Evolutionary conservation across 768 basidiomycete genomes (phyloP).

Genomic region (Leccinellum albellum): DNA sequence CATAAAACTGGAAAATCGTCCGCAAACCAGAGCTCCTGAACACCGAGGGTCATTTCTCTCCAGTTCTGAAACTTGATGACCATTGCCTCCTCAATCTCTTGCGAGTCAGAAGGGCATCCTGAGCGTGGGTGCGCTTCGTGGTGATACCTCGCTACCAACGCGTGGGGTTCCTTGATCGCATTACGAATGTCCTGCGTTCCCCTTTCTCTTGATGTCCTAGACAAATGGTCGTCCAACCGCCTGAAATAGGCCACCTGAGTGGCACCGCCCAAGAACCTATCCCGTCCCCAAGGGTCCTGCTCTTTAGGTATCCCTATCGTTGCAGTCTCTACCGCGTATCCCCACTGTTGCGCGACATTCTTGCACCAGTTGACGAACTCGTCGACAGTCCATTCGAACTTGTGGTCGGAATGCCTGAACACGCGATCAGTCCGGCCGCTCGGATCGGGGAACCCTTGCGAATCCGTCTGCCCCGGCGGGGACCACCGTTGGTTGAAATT

Average conservation of each 20-base stretch:
- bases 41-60: constrained; percentile 44
- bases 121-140: constrained; percentile 51
- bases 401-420: constrained; percentile 82
- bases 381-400: constrained; percentile 82
- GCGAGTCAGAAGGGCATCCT: constrained; percentile 37
- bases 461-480: constrained; percentile 42
- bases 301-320: constrained; percentile 59
- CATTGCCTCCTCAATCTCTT: constrained; percentile 48
- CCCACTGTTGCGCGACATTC: constrained; percentile 58
- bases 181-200: constrained; percentile 6
- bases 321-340: constrained; percentile 59
- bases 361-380: constrained; percentile 71
- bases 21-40: constrained; percentile 46
- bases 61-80: constrained; percentile 53
- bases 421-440: constrained; percentile 68
- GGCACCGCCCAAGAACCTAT: constrained; percentile 60
- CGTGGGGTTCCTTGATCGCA: constrained; percentile 35
- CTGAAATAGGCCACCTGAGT: constrained; percentile 64
- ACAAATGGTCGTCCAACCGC: constrained; percentile 37
- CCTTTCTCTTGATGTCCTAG: constrained; percentile 29
- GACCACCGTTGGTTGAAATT: constrained; percentile 77
- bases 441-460: constrained; percentile 65
- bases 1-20: constrained; percentile 32
- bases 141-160: constrained; percentile 43
- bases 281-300: constrained; percentile 69